Base-by-base conservation (phyloP, 2,329 filamentous ascomycete species). In the Tolypocladium cylindrosporum region DNA sequence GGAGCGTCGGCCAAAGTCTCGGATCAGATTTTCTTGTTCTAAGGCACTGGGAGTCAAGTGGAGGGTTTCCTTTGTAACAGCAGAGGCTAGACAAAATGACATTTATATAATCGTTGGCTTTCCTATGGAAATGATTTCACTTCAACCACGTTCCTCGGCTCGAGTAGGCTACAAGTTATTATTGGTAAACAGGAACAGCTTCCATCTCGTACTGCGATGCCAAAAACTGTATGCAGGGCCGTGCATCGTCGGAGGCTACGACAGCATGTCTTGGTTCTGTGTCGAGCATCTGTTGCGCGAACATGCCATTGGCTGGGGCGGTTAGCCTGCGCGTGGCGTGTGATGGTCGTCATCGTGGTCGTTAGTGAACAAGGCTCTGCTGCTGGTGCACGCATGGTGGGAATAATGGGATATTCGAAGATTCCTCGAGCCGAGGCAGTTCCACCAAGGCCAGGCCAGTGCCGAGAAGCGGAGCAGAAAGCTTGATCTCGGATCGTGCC, bases 1-100 rank as follows among this genome's bases (percentile, higher is more conserved):
- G 77, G 78, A 0, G 71, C 77, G 1, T 71, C 78, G 6, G 68
- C 76, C 1, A 84, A 80, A 67, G 78, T 80, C 68, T 71, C 70
- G 0, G 82, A 85, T 62, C 77, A 84, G 55, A 71, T 85, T 1
- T 85, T 85, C 61, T 72, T 72, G 52, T 83, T 83, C 60, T 83
- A 71, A 54, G 24, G 11, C 13, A 1, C 16, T 31, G 0, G 24
- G 45, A 27, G 45, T 19, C 14, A 21, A 5, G 19, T 8, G 8
- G 13, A 2, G 4, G 24, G 16, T 48, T 45, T 24, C 13, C 11
- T 31, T 16, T 48, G 27, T 3, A 11, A 27, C 14, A 45, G 21
- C 13, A 27, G 42, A 27, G 42, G 42, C 21, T 45, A 45, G 42
- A 45, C 10, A 45, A 45, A 45, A 45, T 31, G 27, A 7, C 14